Conservation (phyloP, 345 rosid species). For the Gossypium ekmanianum region DNA sequence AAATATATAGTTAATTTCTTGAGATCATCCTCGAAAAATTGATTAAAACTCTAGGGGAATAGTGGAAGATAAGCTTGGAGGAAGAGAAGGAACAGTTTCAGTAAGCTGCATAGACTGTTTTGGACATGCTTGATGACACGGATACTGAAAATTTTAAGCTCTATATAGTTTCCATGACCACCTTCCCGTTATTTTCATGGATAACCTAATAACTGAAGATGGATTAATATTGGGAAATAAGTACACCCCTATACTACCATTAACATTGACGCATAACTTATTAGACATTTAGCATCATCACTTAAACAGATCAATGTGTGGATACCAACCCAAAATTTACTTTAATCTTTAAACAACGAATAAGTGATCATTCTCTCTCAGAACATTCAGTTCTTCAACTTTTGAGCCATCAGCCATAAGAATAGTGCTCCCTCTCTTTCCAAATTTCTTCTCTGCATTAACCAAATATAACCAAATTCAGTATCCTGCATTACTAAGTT, state of each 20-base stretch:
- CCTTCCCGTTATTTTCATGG: neutral
- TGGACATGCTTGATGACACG: constrained; percentile 50
- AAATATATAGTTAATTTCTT: no score
- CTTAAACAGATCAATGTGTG: neutral
- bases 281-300: neutral
- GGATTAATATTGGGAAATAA: neutral
- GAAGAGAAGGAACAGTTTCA: constrained; percentile 72
- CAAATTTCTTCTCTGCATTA: constrained; percentile 70
- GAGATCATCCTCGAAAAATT: no score
- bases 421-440: constrained; percentile 61
- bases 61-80: constrained; percentile 28
- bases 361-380: constrained; percentile 78
- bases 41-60: no score
- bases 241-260: neutral
- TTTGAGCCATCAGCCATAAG: constrained; percentile 69
- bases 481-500: neutral
- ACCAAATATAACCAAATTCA: constrained; percentile 20
- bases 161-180: neutral
- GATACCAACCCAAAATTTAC: neutral
- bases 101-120: constrained; percentile 73
- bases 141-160: constrained; percentile 26
- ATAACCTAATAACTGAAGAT: neutral
- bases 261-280: neutral
- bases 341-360: constrained; percentile 47
- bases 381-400: constrained; percentile 69